phyloP scores from a whole-genome alignment of 768 basidiomycete genomes.

The Suillus plorans region DNA sequence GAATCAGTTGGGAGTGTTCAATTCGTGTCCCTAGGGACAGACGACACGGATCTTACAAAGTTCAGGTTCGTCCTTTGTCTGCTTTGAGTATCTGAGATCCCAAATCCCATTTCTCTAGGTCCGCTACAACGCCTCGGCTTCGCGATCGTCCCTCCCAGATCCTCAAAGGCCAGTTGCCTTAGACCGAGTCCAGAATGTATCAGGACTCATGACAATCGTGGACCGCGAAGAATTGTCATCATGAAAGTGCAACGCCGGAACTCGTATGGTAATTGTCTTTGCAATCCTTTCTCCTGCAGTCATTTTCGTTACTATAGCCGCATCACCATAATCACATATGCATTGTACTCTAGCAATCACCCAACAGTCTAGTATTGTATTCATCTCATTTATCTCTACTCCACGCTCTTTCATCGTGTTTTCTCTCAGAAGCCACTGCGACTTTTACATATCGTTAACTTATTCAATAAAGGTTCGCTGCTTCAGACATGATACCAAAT shows the following conservation, averaged over 20 bases:
- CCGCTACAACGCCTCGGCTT: constrained; percentile 59
- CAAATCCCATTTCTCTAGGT: constrained; percentile 40
- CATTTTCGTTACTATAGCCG: background rate
- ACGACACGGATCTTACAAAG: constrained; percentile 53
- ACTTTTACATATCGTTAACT: background rate
- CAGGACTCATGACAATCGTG: constrained; percentile 76
- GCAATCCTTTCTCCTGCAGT: background rate
- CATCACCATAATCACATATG: constrained; percentile 1
- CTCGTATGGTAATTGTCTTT: constrained; percentile 9
- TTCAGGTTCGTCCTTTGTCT: constrained; percentile 45
- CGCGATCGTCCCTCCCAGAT: constrained; percentile 51
- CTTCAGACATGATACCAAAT: background rate
- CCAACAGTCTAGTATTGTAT: background rate
- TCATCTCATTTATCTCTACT: background rate
- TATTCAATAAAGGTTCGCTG: background rate
- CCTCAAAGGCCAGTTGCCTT: constrained; percentile 63
- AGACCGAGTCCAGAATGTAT: constrained; percentile 58
- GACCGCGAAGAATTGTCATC: constrained; percentile 35
- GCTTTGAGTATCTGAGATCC: background rate
- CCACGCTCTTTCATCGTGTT: background rate
- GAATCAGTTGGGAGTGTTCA: constrained; percentile 59
- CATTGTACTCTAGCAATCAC: constrained; percentile 6
- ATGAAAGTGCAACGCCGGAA: constrained; percentile 4
- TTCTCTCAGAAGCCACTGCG: background rate
- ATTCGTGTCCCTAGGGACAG: constrained; percentile 54